Evolutionary conservation across 2,329 filamentous ascomycete species (phyloP).

Genomic region (Aspergillus thermomutatus): DNA sequence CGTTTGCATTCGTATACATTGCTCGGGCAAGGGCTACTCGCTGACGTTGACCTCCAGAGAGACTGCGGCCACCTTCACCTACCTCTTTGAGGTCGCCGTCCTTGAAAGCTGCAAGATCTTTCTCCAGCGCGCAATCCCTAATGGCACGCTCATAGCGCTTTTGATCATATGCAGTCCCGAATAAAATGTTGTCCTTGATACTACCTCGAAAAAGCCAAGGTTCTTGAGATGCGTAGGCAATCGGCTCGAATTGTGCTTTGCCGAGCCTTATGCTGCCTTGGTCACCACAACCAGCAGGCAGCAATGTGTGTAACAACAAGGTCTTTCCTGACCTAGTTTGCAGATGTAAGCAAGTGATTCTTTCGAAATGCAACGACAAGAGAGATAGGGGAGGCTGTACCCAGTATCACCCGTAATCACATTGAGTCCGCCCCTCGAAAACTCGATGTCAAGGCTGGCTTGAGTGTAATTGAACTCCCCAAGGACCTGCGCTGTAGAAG

Average conservation of each 20-base stretch:
- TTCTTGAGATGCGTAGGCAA: constrained; percentile 53
- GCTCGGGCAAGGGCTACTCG: constrained; percentile 57
- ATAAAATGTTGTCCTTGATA: constrained; percentile 63
- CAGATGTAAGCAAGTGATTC: neutral
- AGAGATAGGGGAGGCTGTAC: neutral
- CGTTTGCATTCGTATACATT: constrained; percentile 53
- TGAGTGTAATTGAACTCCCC: neutral
- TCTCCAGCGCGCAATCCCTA: constrained; percentile 55
- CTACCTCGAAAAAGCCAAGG: constrained; percentile 64
- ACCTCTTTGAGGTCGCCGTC: constrained; percentile 58
- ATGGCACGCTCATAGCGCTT: constrained; percentile 57
- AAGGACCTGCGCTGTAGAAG: neutral
- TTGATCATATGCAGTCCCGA: constrained; percentile 53
- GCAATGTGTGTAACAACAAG: constrained; percentile 3
- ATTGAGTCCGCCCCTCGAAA: constrained; percentile 3
- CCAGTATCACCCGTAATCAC: constrained; percentile 6
- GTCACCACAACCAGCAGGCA: neutral
- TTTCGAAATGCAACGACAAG: neutral
- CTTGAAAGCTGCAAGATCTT: constrained; percentile 53
- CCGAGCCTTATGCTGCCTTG: neutral
- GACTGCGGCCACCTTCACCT: constrained; percentile 59
- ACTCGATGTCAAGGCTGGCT: neutral
- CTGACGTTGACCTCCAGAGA: constrained; percentile 62
- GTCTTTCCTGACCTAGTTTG: constrained; percentile 5
- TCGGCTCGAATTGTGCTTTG: constrained; percentile 9